These are phyloP conservation scores for Amphirosellinia nigrospora DNA, from an alignment of 495 filamentous ascomycete species.

Conservation along the genomic window DNA sequence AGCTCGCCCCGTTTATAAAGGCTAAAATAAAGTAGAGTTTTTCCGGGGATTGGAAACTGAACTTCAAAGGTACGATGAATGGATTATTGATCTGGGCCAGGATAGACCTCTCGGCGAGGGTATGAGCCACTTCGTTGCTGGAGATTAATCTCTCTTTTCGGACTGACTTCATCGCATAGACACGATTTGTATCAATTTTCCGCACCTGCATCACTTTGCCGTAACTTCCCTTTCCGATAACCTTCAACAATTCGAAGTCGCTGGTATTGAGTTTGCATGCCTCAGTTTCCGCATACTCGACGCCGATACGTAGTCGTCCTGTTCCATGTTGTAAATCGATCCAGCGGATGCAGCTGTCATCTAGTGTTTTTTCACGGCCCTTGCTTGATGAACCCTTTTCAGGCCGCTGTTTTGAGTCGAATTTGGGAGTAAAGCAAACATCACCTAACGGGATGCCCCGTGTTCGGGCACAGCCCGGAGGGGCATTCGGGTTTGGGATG, in stretches of 20 bases:
- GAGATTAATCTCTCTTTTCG: background rate
- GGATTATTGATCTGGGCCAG: background rate
- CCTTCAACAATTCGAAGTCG: background rate
- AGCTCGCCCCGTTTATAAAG: background rate
- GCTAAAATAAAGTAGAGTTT: background rate
- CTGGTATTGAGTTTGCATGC: background rate
- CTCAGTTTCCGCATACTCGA: background rate
- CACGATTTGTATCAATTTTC: background rate
- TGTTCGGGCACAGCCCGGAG: slow-evolving; percentile 37
- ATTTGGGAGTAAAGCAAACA: background rate
- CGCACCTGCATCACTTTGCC: background rate
- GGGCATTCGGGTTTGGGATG: slow-evolving; percentile 75
- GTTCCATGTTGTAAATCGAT: background rate
- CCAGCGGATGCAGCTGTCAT: background rate
- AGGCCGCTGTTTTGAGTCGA: background rate
- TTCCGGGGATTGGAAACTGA: background rate
- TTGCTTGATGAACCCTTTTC: background rate
- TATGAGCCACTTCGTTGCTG: background rate
- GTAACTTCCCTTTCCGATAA: background rate
- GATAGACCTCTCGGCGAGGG: background rate
- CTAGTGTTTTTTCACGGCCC: background rate
- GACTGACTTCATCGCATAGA: background rate
- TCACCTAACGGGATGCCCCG: background rate
- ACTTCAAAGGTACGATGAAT: background rate
- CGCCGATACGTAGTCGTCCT: background rate